Percentiles rank a stretch among this genome's conserved stretches.
phyloP scores from a whole-genome alignment of 352 stramenopile species.

The Phytopythium boreale region DNA sequence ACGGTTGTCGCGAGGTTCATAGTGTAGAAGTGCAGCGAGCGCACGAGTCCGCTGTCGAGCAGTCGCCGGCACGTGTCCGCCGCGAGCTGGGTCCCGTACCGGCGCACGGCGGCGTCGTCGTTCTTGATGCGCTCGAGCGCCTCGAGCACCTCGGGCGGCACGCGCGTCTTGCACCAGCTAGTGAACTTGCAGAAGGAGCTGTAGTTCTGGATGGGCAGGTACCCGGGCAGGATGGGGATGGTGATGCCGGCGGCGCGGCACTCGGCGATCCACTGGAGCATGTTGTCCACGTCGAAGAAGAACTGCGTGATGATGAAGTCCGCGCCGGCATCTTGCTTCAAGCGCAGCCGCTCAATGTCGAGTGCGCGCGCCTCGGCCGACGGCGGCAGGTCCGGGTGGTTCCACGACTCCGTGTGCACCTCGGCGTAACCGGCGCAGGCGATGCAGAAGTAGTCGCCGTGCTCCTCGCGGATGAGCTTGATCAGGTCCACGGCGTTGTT shows the following conservation, averaged over 20 bases:
- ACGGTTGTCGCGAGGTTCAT: slow-evolving; percentile 92
- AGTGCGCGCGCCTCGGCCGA: slow-evolving; percentile 66
- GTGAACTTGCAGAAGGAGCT: slow-evolving; percentile 98
- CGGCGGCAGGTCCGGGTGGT: slow-evolving; percentile 78
- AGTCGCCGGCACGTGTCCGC: slow-evolving; percentile 92
- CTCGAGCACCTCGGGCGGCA: slow-evolving; percentile 83
- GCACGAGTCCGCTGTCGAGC: slow-evolving; percentile 55
- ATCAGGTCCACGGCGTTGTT: slow-evolving; percentile 96
- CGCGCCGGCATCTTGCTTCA: slow-evolving; percentile 95
- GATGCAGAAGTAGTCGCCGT: slow-evolving; percentile 97
- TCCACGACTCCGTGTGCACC: slow-evolving; percentile 84
- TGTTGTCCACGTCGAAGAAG: slow-evolving; percentile 98
- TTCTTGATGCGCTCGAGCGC: slow-evolving; percentile 90
- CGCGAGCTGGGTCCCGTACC: slow-evolving; percentile 93
- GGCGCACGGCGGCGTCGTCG: slow-evolving; percentile 92
- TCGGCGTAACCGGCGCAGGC: slow-evolving; percentile 97
- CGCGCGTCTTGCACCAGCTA: slow-evolving; percentile 96
- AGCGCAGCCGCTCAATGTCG: slow-evolving; percentile 97
- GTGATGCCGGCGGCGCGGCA: slow-evolving; percentile 90
- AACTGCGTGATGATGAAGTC: slow-evolving; percentile 99
- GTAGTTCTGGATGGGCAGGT: slow-evolving; percentile 89
- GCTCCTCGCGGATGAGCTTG: slow-evolving; percentile 94
- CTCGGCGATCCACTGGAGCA: slow-evolving; percentile 95
- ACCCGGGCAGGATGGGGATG: slow-evolving; percentile 95
- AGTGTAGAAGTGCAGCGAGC: slow-evolving; percentile 94